A percentile compares a stretch with the other conserved stretches of the same genome.
These are phyloP conservation scores for Jackrogersella multiformis DNA, from an alignment of 495 filamentous ascomycete species.

Conservation along the genomic window DNA sequence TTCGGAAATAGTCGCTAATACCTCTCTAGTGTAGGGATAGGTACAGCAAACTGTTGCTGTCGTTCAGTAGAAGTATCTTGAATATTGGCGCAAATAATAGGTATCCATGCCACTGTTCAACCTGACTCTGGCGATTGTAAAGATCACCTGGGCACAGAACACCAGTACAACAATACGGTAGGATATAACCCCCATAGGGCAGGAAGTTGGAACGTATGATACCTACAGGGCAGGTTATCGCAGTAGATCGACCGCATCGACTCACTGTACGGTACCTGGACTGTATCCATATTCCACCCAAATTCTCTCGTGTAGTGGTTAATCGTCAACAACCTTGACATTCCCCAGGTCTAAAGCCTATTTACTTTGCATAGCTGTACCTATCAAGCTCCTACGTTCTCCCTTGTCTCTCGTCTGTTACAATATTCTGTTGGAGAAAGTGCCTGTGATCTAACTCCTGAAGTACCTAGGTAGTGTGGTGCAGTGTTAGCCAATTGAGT, in stretches of 20 bases:
- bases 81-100: slow-evolving; percentile 1
- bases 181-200: neutral
- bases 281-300: slow-evolving; percentile 25
- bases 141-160: neutral
- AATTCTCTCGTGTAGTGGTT: slow-evolving; percentile 13
- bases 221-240: slow-evolving; percentile 5
- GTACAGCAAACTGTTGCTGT: slow-evolving; percentile 4
- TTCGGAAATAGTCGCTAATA: neutral
- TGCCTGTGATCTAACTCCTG: slow-evolving; percentile 21
- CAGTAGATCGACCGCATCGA: neutral
- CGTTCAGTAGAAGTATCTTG: neutral
- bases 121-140: slow-evolving; percentile 5
- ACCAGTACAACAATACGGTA: neutral
- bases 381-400: neutral
- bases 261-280: slow-evolving; percentile 13
- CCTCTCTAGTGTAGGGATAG: neutral
- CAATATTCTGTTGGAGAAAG: neutral
- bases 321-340: slow-evolving; percentile 37
- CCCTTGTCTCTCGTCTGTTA: neutral
- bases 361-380: too few relatives aligned
- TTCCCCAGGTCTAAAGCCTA: slow-evolving; percentile 34
- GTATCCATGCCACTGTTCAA: slow-evolving; percentile 11
- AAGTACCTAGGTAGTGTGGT: slow-evolving; percentile 5
- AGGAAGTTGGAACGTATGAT: slow-evolving; percentile 5
- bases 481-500: slow-evolving; percentile 20